Percentiles rank a stretch among this genome's conserved stretches.
Conservation (phyloP, 148 eudicot species). For the Polygonum aviculare region DNA sequence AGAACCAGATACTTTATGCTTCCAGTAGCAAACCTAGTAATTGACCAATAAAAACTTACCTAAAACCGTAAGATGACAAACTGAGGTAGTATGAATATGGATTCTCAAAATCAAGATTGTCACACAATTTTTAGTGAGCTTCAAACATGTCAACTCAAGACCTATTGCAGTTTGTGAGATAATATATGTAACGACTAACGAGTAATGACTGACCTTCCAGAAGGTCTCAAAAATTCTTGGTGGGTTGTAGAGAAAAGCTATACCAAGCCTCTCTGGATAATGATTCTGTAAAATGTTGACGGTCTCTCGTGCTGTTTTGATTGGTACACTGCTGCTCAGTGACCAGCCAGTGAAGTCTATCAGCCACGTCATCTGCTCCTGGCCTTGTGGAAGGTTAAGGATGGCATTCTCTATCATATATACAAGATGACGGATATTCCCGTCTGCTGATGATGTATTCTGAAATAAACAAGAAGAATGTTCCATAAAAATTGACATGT, state of each 20-base stretch:
- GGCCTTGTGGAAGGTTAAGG: slow-evolving; percentile 79
- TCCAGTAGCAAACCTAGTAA: too few species aligned
- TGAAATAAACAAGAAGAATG: slow-evolving; percentile 21
- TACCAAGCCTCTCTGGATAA: slow-evolving; percentile 91
- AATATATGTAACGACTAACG: background rate
- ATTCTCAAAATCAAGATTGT: background rate
- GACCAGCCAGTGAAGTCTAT: slow-evolving; percentile 82
- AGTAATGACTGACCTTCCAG: slow-evolving; percentile 43
- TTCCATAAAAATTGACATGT: background rate
- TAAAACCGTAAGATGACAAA: too few species aligned
- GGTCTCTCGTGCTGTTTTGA: slow-evolving; percentile 69
- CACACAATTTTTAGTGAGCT: background rate
- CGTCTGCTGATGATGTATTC: slow-evolving; percentile 64
- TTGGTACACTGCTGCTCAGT: slow-evolving; percentile 44
- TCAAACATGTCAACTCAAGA: slow-evolving; percentile 3
- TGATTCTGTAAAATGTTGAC: slow-evolving; percentile 69
- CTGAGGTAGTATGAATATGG: background rate
- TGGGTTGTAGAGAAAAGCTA: slow-evolving; percentile 65
- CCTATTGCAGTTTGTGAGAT: background rate
- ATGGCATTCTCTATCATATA: slow-evolving; percentile 80
- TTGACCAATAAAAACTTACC: too few species aligned
- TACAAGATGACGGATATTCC: slow-evolving; percentile 74
- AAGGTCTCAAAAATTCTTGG: slow-evolving; percentile 80
- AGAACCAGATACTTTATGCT: too few species aligned
- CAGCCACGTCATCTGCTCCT: slow-evolving; percentile 92